Base-by-base conservation (phyloP, 192 early-diverging fungal species). In the Podila clonocystis region DNA sequence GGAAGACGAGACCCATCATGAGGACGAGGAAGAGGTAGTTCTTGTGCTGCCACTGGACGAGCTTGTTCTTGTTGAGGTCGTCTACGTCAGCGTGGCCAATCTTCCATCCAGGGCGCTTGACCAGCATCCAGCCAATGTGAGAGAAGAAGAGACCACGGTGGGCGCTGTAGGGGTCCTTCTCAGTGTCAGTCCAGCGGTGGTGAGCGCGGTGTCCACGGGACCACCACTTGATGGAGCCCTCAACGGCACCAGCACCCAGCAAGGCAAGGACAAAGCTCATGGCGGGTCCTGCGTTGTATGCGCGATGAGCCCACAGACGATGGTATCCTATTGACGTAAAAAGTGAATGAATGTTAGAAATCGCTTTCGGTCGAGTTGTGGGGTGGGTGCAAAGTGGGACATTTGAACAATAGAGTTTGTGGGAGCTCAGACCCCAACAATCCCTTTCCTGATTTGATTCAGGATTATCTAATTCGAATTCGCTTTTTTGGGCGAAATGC, bases 181-280 rank as follows among this genome's bases (percentile, higher is more conserved):
- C 87, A 17, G 94, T 94, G 78, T 96, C 95, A 29, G 95, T 96
- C 82, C 91, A 96, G 58, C 95, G 87, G 86, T 96, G 95, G 76
- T 96, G 95, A 67, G 93, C 92, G 65, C 95, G 92, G 80, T 96
- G 95, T 41, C 92, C 91, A 33, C 95, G 88, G 22, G 86, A 88
- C 95, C 95, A 96, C 95, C 95, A 96, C 55, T 91, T 88, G 67
- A 94, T 90, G 59, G 93, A 93, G 63, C 95, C 95, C 75, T 96
- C 87, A 9, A 95, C 89, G 9, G 95, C 91, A 49, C 91, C 91
- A 20, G 89, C 86, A 57, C 92, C 91, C 5, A 87, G 85, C n/a
- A 94, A 67, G 20, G 87, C 82, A 33, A 94, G 85, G n/a, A 91
- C 82, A 29, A 91, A 82, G 68, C 88, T 89, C 65, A 94, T 85